Percentiles rank a stretch among this genome's conserved stretches.
Conservation (phyloP, 140 eudicot species). For the Flaveria floridana region DNA sequence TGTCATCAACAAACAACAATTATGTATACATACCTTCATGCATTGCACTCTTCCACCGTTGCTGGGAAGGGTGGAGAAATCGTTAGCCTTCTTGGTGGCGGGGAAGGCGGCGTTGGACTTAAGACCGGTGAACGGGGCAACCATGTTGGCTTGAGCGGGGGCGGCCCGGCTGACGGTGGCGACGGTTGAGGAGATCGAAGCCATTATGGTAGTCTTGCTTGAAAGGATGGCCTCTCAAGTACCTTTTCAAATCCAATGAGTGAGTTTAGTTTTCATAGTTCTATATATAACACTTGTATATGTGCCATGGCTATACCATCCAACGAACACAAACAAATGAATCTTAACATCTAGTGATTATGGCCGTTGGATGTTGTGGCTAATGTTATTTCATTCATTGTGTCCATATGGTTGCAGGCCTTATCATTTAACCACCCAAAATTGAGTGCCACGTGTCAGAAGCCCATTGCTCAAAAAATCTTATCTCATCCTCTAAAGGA, state of each 20-base stretch:
- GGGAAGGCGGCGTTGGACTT: slow-evolving; percentile 55
- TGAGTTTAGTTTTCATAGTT: not conserved
- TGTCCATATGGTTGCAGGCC: slow-evolving; percentile 28
- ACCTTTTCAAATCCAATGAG: slow-evolving; percentile 29
- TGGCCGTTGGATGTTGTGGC: too few species aligned
- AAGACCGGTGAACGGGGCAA: slow-evolving; percentile 56
- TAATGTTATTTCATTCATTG: too few species aligned
- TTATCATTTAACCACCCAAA: slow-evolving; percentile 32
- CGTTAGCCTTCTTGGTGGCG: slow-evolving; percentile 37
- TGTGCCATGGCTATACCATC: slow-evolving; percentile 20
- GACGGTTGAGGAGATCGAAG: slow-evolving; percentile 39
- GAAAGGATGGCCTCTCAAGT: not conserved
- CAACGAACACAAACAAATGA: slow-evolving; percentile 28
- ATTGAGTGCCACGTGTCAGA: slow-evolving; percentile 31
- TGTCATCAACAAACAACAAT: not conserved
- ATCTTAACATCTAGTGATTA: slow-evolving; percentile 15
- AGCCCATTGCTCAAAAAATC: slow-evolving; percentile 34
- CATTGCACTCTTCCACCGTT: slow-evolving; percentile 57
- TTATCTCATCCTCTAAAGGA: slow-evolving; percentile 37
- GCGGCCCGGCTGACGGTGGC: slow-evolving; percentile 20
- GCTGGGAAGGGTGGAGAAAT: slow-evolving; percentile 52
- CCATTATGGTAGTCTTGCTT: slow-evolving; percentile 27
- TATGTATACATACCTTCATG: slow-evolving; percentile 42
- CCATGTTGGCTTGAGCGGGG: slow-evolving; percentile 55
- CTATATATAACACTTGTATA: slow-evolving; percentile 25